These are phyloP conservation scores for Thymus quinquecostatus DNA, from an alignment of 257 asterid species.

Conservation along the genomic window DNA sequence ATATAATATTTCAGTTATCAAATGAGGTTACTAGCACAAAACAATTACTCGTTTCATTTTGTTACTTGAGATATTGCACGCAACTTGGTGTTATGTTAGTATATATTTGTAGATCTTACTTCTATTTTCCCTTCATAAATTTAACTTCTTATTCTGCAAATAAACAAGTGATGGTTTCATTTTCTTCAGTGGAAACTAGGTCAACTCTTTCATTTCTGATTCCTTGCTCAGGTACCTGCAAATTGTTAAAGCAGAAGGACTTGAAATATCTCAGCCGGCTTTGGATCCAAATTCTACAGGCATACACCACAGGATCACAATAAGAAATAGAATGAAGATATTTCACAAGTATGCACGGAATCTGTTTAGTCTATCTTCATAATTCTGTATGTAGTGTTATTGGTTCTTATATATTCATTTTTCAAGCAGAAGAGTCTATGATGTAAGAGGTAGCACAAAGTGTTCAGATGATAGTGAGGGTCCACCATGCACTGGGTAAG, in stretches of 20 bases:
- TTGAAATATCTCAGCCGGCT: conserved; percentile 99
- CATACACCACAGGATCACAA: conserved; percentile 91
- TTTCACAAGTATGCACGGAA: conserved; percentile 65
- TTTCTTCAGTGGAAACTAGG: not conserved
- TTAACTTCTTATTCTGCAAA: not conserved
- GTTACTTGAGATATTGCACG: not conserved
- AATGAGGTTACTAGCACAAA: not conserved
- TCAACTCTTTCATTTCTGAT: conserved; percentile 3
- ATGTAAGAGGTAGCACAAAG: conserved; percentile 72
- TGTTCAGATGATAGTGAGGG: conserved; percentile 86
- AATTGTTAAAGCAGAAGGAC: conserved; percentile 79
- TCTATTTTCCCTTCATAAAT: not conserved
- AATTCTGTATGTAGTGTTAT: conserved; percentile 21
- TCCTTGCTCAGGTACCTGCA: conserved; percentile 64
- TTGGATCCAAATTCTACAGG: conserved; percentile 98
- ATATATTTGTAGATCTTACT: not conserved
- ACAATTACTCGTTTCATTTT: not conserved
- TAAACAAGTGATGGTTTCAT: not conserved
- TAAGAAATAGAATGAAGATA: conserved; percentile 66
- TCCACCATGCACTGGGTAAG: conserved; percentile 97
- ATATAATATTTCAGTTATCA: not conserved
- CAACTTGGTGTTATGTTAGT: not conserved
- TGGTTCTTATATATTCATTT: conserved; percentile 27
- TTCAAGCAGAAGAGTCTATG: conserved; percentile 85
- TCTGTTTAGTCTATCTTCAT: conserved; percentile 19